Evolutionary conservation across 1,139 yeast genomes (phyloP), one percentile per base, ranked within the genome.

Genomic region (Hyphopichia wangnamkhiaoensis): DNA sequence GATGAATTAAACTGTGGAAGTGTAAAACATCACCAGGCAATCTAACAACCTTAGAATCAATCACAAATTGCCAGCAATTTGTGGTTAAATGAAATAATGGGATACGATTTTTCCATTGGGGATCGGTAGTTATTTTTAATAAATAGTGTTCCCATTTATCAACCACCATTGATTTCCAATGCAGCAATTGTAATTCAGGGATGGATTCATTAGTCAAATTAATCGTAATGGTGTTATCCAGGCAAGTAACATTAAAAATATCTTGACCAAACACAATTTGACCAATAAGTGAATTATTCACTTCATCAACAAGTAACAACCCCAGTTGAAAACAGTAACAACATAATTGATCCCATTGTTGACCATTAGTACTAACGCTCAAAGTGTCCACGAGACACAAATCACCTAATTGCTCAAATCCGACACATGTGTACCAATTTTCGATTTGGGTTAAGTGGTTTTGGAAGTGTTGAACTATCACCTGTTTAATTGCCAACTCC

Each of bases 21-120:
- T 59, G 58, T 24, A 61, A 46, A 4, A 76, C 61, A 28, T 75
- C 74, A 1, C 51, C 43, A 1, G 82, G 79, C 3, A 78, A 50
- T 16, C 53, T 49, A 3, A 61, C 43, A 23, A 51, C 20, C 16
- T 16, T 28, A n/a, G n/a, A 16, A 5, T 16, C 20, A 7, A 15
- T 44, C 10, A 68, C 46, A 15, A 70, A 45, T 10, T 53, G 53
- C 82, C 84, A 77, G 0, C 73, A 74, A 44, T 74, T 80, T 1
- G 75, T 64, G 1, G 85, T 74, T 43, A 79, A 57, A 50, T 77
- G 80, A 33, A 61, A 62, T 20, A 76, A 47, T 7, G 77, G 71
- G 2, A 74, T 56, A 53, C 39, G 6, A 4, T 14, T 4, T 4
- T 28, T 5, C 6, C 10, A 7, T 7, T 41, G 41, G 8, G 44